Conservation (phyloP, 441 rosid genomes). For the Geranium incanum region DNA sequence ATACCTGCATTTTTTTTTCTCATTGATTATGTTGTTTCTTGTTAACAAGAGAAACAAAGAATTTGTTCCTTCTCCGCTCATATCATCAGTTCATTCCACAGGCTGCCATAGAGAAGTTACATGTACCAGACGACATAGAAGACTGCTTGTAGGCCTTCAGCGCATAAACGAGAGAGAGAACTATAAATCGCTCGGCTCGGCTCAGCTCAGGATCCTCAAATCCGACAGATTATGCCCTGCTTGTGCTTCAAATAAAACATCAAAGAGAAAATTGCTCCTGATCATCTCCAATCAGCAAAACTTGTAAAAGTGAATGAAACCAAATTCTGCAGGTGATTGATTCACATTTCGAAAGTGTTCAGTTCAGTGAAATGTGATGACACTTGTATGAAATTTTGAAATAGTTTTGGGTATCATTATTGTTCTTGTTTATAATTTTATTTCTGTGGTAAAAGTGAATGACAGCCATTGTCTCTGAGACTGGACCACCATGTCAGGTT, state of each 20-base stretch:
- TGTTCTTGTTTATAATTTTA: conserved; percentile 22
- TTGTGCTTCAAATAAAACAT: neutral
- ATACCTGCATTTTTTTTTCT: too few relatives aligned
- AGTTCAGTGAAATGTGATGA: conserved; percentile 15
- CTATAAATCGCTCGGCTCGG: conserved; percentile 20
- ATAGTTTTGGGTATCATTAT: conserved; percentile 17
- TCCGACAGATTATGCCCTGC: neutral
- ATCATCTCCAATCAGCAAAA: neutral
- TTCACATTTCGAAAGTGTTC: too few relatives aligned
- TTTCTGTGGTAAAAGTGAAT: neutral
- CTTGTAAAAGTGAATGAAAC: neutral
- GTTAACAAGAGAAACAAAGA: neutral
- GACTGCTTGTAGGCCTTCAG: conserved; percentile 33
- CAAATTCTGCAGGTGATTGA: conserved; percentile 27
- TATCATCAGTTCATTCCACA: conserved; percentile 23
- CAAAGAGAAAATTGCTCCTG: conserved; percentile 18
- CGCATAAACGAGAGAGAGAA: conserved; percentile 11
- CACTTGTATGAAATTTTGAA: conserved; percentile 22
- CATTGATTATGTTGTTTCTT: neutral
- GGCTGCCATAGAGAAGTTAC: conserved; percentile 75
- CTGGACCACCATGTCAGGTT: too few relatives aligned
- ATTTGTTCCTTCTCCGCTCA: neutral
- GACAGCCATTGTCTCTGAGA: too few relatives aligned
- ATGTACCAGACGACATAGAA: conserved; percentile 59
- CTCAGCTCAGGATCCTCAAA: conserved; percentile 13